A percentile compares a stretch with the other conserved stretches of the same genome.
phyloP scores from a whole-genome alignment of 2,329 filamentous ascomycete species.

The Exophiala mesophila region DNA sequence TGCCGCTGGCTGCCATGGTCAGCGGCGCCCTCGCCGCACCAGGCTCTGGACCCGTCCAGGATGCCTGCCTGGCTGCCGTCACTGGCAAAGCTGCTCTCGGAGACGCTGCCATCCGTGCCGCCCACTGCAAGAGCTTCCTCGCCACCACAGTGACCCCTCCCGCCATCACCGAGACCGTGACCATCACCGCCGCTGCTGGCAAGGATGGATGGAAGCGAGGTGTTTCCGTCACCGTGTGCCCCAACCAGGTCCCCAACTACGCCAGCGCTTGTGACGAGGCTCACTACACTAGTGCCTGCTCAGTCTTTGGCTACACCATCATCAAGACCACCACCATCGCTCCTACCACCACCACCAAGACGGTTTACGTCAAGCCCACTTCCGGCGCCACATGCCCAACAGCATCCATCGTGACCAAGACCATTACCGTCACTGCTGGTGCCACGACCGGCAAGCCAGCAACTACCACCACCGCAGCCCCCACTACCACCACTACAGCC shows the following conservation, averaged over 20 bases:
- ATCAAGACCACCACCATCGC: slow-evolving; percentile 24
- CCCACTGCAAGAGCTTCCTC: slow-evolving; percentile 25
- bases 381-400: slow-evolving; percentile 17
- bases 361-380: slow-evolving; percentile 22
- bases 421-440: slow-evolving; percentile 3
- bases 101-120: slow-evolving; percentile 18
- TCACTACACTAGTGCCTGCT: slow-evolving; percentile 24
- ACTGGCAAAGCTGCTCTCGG: slow-evolving; percentile 25
- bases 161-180: slow-evolving; percentile 15
- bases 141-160: slow-evolving; percentile 18
- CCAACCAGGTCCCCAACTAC: slow-evolving; percentile 27
- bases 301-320: slow-evolving; percentile 20
- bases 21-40: slow-evolving; percentile 22
- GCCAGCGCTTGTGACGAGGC: slow-evolving; percentile 24
- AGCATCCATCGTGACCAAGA: slow-evolving; percentile 6
- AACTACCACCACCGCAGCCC: slow-evolving; percentile 7
- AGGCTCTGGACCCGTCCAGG: slow-evolving; percentile 6
- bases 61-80: slow-evolving; percentile 25
- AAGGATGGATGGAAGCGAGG: slow-evolving; percentile 19
- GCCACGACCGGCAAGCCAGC: slow-evolving; percentile 3
- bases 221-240: slow-evolving; percentile 22
- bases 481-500: not conserved
- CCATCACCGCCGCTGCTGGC: slow-evolving; percentile 8
- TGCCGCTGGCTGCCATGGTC: slow-evolving; percentile 25
- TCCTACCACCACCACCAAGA: slow-evolving; percentile 26